Percentiles rank a stretch among this genome's conserved stretches.
Conservation (phyloP, 768 basidiomycete genomes). For the Chalciporus sphaerocephalus region DNA sequence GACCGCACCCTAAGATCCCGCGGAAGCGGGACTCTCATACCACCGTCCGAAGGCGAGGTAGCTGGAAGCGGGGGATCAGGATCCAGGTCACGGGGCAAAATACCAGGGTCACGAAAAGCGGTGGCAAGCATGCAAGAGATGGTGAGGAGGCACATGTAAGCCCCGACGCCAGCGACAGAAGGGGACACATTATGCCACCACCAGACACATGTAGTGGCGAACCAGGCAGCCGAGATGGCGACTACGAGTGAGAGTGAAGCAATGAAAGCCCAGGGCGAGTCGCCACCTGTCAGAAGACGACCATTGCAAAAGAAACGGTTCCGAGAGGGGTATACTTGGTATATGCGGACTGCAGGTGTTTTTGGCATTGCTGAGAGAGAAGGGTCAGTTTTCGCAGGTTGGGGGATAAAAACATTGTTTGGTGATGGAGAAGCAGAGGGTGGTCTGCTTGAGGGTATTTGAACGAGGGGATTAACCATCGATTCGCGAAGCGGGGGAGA, state of each 20-base stretch:
- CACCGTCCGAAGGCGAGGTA: constrained; percentile 59
- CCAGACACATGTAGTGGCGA: constrained; percentile 84
- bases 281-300: constrained; percentile 76
- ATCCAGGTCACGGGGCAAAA: constrained; percentile 84
- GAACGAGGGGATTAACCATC: constrained; percentile 22
- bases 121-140: constrained; percentile 75
- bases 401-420: constrained; percentile 25
- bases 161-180: constrained; percentile 62
- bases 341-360: constrained; percentile 43
- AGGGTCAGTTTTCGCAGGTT: constrained; percentile 29
- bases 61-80: constrained; percentile 75
- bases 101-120: constrained; percentile 80
- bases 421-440: constrained; percentile 27
- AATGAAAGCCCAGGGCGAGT: constrained; percentile 79
- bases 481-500: constrained; percentile 11
- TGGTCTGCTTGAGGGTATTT: constrained; percentile 21
- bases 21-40: constrained; percentile 61
- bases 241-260: constrained; percentile 58
- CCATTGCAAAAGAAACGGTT: constrained; percentile 77
- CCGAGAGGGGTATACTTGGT: constrained; percentile 62
- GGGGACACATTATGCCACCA: constrained; percentile 82
- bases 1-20: constrained; percentile 75
- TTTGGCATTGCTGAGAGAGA: constrained; percentile 35
- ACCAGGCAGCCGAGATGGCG: constrained; percentile 74
- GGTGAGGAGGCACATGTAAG: constrained; percentile 60